Conservation (phyloP, 768 basidiomycete species). For the Mycena chlorophos region DNA sequence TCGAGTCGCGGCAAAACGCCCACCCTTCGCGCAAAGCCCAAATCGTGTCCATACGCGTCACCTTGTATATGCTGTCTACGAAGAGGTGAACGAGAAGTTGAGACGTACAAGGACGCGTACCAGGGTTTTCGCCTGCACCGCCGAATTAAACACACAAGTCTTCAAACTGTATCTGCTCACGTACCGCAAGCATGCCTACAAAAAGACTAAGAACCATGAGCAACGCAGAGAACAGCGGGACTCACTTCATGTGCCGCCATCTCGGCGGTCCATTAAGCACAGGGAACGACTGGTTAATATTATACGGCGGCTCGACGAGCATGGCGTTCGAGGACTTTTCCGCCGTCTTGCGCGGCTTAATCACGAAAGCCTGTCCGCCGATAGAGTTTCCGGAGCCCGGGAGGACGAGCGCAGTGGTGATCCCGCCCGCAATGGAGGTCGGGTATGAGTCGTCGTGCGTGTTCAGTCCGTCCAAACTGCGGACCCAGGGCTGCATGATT, state of each 20-base stretch:
- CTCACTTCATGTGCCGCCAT: slow-evolving; percentile 80
- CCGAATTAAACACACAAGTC: background rate
- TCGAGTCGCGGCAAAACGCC: slow-evolving; percentile 20
- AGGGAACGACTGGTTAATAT: slow-evolving; percentile 51
- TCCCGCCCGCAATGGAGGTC: slow-evolving; percentile 73
- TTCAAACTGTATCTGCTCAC: slow-evolving; percentile 21
- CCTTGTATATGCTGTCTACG: slow-evolving; percentile 39
- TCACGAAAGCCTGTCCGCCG: slow-evolving; percentile 73
- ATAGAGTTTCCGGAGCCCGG: slow-evolving; percentile 74
- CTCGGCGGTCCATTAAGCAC: slow-evolving; percentile 49
- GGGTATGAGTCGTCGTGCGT: slow-evolving; percentile 75
- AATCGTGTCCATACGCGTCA: slow-evolving; percentile 66
- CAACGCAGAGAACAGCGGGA: background rate
- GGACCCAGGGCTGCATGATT: slow-evolving; percentile 58
- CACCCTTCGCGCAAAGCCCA: slow-evolving; percentile 71
- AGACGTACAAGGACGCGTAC: slow-evolving; percentile 30
- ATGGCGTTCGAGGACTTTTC: slow-evolving; percentile 73
- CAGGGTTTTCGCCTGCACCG: slow-evolving; percentile 53
- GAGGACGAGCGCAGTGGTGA: slow-evolving; percentile 74
- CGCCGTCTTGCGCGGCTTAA: slow-evolving; percentile 73
- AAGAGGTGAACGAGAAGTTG: slow-evolving; percentile 9
- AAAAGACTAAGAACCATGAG: background rate
- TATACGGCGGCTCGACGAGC: slow-evolving; percentile 74
- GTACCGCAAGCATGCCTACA: slow-evolving; percentile 57
- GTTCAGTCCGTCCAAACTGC: slow-evolving; percentile 77